These are phyloP conservation scores for Tricholoma sp. DNA, from an alignment of 768 basidiomycete genomes.

Conservation along the genomic window DNA sequence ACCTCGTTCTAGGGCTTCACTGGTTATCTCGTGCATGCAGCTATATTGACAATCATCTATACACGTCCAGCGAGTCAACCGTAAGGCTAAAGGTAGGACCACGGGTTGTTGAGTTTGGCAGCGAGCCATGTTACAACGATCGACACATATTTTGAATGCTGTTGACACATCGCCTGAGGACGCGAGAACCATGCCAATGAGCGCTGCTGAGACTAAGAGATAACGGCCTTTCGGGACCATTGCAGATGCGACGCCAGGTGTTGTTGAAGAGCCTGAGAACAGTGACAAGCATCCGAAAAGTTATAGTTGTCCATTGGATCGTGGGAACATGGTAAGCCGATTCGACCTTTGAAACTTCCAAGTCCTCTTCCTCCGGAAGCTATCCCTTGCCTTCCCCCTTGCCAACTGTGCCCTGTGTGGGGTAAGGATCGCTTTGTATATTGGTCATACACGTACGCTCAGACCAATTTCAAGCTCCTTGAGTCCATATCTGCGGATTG, in stretches of 20 bases:
- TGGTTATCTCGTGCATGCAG: conserved; percentile 82
- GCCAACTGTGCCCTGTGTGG: not conserved
- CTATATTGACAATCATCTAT: conserved; percentile 81
- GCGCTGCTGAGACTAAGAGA: not conserved
- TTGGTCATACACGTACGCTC: not conserved
- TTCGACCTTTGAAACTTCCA: not conserved
- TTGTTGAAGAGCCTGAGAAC: not conserved
- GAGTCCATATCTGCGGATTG: not conserved
- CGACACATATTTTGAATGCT: conserved; percentile 49
- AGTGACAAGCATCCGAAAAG: too few relatives aligned
- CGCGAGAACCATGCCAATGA: conserved; percentile 24
- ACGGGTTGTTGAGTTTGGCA: conserved; percentile 34
- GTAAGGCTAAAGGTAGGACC: conserved; percentile 47
- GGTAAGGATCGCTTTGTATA: not conserved
- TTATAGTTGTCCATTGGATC: too few relatives aligned
- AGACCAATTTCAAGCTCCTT: not conserved
- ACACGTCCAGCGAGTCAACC: conserved; percentile 84
- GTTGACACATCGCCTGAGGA: conserved; percentile 62
- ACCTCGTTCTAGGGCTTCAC: conserved; percentile 39
- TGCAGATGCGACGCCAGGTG: not conserved
- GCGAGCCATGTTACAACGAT: conserved; percentile 32
- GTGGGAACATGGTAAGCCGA: too few relatives aligned
- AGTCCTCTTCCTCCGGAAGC: not conserved
- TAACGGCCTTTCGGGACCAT: not conserved
- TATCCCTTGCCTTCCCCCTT: not conserved